Base-by-base conservation (phyloP, 257 asterid genomes). In the Solanum corneliomulleri region DNA sequence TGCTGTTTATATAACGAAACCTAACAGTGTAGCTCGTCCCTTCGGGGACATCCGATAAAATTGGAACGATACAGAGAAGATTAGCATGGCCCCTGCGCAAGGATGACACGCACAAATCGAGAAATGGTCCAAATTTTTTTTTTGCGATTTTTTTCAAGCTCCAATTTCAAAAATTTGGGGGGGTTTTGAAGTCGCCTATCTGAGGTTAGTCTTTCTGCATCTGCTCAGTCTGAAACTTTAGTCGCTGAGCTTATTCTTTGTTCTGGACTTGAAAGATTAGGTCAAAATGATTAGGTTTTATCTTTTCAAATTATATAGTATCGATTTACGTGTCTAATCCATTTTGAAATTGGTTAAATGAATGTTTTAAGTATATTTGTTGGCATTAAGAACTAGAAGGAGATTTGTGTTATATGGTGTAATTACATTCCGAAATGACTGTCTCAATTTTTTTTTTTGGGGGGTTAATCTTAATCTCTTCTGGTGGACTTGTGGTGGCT, bases 61-160 rank as follows among this genome's bases (percentile, higher is more conserved):
- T 88, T 88, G 90, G 89, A 91, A 87, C 87, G 88, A 90, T 89
- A 89, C 89, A 83, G 89, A 89, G 90, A 89, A 89, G 89, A 89
- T 90, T 91, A 87, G 92, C 89, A 88, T 91, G 89, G 89, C 88
- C 91, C 89, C 90, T 89, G 91, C 86, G 89, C 91, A 88, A 91
- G 66, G 12, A 62, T 62, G 70, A n/a, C 31, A n/a, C 70, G 70
- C 35, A 25, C 35, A 64, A 64, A 64, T 25, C 4, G 35, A 64
- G 35, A 64, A 64, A 64, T 64, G 71, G 18, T 64, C 18, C 33
- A 64, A 64, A 64, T 6, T 49, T 5, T 62, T 21, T 56, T 62
- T 23, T 60, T 3, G 1, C 21, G 25, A 56, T 52, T 52, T 18
- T 49, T 52, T 2, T 49, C 7, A 2, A 49, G 56, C 21, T 49